These are phyloP conservation scores for Inga laurina DNA, from an alignment of 306 rosid species.

Conservation along the genomic window DNA sequence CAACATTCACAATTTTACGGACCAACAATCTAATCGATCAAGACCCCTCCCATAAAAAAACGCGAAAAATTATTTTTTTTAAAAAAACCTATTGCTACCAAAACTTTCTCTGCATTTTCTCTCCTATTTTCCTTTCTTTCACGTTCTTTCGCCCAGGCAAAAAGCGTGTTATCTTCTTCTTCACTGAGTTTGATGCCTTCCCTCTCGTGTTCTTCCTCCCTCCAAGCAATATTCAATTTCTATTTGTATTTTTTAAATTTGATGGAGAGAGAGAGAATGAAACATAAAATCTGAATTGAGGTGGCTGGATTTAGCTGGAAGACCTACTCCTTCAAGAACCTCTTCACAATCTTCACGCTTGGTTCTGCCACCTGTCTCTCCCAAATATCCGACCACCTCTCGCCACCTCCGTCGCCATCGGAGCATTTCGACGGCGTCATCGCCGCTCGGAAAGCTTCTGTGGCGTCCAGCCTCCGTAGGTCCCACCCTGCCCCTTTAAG, in stretches of 20 bases:
- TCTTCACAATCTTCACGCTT: slow-evolving; percentile 94
- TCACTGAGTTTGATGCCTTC: not conserved
- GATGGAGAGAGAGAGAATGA: not conserved
- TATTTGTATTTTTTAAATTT: not conserved
- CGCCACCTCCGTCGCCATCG: slow-evolving; percentile 10
- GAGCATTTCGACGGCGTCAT: slow-evolving; percentile 46
- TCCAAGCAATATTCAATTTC: not conserved
- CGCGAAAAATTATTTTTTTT: no score
- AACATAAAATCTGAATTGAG: not conserved
- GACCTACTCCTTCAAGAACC: slow-evolving; percentile 88
- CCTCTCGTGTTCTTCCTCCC: not conserved
- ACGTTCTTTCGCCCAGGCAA: not conserved
- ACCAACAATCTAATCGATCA: not conserved
- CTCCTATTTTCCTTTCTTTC: not conserved
- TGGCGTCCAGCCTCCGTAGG: slow-evolving; percentile 77
- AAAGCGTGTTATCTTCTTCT: not conserved
- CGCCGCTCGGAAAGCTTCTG: slow-evolving; percentile 60
- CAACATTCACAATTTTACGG: slow-evolving; percentile 29
- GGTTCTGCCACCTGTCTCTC: slow-evolving; percentile 71
- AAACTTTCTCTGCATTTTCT: slow-evolving; percentile 33
- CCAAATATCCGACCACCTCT: slow-evolving; percentile 66
- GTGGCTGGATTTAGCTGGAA: slow-evolving; percentile 60
- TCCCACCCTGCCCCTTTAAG: slow-evolving; percentile 72
- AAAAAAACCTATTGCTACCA: slow-evolving; percentile 25
- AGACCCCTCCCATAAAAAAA: not conserved